Evolutionary conservation across 495 filamentous ascomycete genomes (phyloP).

Genomic region (Hamigera avellanea): DNA sequence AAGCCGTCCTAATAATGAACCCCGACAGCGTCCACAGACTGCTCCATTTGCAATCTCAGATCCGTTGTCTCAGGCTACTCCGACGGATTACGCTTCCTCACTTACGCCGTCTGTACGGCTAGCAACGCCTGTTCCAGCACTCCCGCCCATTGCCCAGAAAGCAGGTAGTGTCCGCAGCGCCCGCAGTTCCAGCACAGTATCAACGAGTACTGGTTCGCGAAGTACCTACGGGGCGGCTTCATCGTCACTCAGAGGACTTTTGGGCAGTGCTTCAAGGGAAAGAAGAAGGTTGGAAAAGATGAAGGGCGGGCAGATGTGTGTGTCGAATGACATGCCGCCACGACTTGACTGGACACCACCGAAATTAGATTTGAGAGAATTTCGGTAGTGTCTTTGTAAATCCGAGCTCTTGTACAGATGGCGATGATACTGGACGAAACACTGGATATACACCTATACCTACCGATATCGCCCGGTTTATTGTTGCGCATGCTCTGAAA

Average conservation of each 20-base stretch:
- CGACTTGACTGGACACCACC: slow-evolving; percentile 33
- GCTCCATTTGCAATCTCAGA: slow-evolving; percentile 9
- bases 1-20: too few relatives aligned
- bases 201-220: slow-evolving; percentile 27
- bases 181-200: slow-evolving; percentile 30
- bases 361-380: slow-evolving; percentile 23
- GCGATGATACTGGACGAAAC: too few relatives aligned
- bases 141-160: slow-evolving; percentile 19
- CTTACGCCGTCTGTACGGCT: slow-evolving; percentile 14
- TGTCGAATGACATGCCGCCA: slow-evolving; percentile 24
- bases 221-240: slow-evolving; percentile 30
- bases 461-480: too few relatives aligned
- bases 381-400: slow-evolving; percentile 12
- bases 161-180: slow-evolving; percentile 30
- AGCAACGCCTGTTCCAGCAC: slow-evolving; percentile 25
- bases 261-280: slow-evolving; percentile 21
- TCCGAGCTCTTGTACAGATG: too few relatives aligned
- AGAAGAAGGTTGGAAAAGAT: slow-evolving; percentile 20
- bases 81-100: slow-evolving; percentile 16
- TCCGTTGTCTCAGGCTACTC: slow-evolving; percentile 9
- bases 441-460: too few relatives aligned
- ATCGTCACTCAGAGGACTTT: slow-evolving; percentile 28
- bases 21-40: slow-evolving; percentile 14
- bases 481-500: too few relatives aligned
- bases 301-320: slow-evolving; percentile 19